Evolutionary conservation across 495 filamentous ascomycete species (phyloP), one percentile per base, ranked within the genome.

Genomic region (Aspergillus conjunctus): DNA sequence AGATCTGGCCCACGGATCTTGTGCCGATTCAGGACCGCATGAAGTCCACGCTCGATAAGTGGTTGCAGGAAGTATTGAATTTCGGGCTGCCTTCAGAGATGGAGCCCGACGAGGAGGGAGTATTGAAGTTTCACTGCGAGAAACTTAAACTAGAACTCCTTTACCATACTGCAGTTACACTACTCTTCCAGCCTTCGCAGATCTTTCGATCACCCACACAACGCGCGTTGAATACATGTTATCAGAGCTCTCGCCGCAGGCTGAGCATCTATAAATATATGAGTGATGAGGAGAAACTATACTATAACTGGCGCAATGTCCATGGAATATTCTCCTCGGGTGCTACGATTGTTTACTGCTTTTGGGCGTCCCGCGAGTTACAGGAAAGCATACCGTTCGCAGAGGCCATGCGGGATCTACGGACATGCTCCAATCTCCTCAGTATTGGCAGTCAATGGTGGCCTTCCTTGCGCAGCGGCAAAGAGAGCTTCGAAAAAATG

Each of bases 361-460:
- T 63, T 33, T 70, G 68, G 65, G 62, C 62, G 0, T 67, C 64
- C 4, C 65, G 56, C n/a, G 65, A 59, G 5, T 15, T 67, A 15
- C 64, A 70, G 37, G 49, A 30, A 0, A 50, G 49, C 1, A 44
- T 62, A 4, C 67, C 67, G 0, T 67, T 70, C 31, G 54, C 62
- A n/a, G 61, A 67, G 33, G 56, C 61, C 3, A 50, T 70, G 43
- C 56, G 65, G n/a, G 65, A 67, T 43, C 54, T 70, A n/a, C 67
- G 67, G 17, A 65, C 56, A 15, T 70, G 68, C 30, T 70, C 68
- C 2, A 70, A 70, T 26, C 68, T 66, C 15, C 68, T 70, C 18
- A 70, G 68, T 44, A 70, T 70, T 31, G 65, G 67, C 3, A 58
- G 67, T 12, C 67, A 70, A 26, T 70, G 65, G 68, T 70, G 68